Conservation (phyloP, 345 rosid species). For the Anastatica hierochuntica region DNA sequence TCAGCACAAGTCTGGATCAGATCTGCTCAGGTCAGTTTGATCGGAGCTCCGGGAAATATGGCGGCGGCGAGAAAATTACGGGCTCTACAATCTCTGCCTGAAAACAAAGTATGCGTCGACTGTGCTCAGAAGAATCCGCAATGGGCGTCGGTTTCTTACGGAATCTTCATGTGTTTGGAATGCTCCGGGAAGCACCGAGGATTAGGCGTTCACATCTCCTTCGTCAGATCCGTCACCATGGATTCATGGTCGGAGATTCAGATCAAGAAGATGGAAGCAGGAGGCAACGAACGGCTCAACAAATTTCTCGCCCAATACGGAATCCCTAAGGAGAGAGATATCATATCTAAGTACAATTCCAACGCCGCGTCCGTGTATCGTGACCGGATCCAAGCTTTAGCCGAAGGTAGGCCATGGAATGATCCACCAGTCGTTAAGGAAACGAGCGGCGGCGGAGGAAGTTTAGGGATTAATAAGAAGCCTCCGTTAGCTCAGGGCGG, state of each 20-base stretch:
- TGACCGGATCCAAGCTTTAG: slow-evolving; percentile 72
- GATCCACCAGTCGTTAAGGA: slow-evolving; percentile 81
- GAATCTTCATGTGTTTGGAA: slow-evolving; percentile 94
- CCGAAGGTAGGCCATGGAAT: slow-evolving; percentile 74
- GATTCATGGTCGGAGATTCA: slow-evolving; percentile 99
- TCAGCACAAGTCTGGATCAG: slow-evolving; percentile 17
- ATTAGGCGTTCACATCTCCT: slow-evolving; percentile 95
- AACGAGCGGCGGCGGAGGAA: slow-evolving; percentile 17
- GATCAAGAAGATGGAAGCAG: slow-evolving; percentile 94
- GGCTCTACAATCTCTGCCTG: slow-evolving; percentile 71
- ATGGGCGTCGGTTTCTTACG: slow-evolving; percentile 98
- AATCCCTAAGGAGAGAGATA: slow-evolving; percentile 68
- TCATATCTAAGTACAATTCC: slow-evolving; percentile 67
- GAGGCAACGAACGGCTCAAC: slow-evolving; percentile 81
- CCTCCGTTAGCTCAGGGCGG: slow-evolving; percentile 35
- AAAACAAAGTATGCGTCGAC: slow-evolving; percentile 85
- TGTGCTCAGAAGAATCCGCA: slow-evolving; percentile 95
- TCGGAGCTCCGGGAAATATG: slow-evolving; percentile 29
- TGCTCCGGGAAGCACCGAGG: slow-evolving; percentile 99
- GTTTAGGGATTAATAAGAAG: slow-evolving; percentile 43
- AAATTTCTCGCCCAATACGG: slow-evolving; percentile 69
- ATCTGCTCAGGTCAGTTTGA: slow-evolving; percentile 22
- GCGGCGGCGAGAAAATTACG: slow-evolving; percentile 80
- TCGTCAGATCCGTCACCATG: slow-evolving; percentile 99
- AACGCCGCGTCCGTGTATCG: slow-evolving; percentile 77